These are phyloP conservation scores for Aspergillus latus DNA, from an alignment of 2,329 filamentous ascomycete species.

Conservation along the genomic window DNA sequence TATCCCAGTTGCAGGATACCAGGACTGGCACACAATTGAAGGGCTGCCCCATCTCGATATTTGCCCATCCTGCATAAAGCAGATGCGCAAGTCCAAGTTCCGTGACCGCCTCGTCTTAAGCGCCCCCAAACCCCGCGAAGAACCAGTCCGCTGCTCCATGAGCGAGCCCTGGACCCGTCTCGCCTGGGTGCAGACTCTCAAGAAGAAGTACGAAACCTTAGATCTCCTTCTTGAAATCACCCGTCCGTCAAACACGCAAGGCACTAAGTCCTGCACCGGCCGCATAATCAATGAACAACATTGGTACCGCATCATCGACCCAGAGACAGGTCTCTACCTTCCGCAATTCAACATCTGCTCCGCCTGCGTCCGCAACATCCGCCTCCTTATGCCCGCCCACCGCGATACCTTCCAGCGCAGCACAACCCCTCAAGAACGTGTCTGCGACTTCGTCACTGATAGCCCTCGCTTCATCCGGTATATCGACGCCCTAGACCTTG, in stretches of 20 bases:
- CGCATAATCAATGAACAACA: slow-evolving; percentile 55
- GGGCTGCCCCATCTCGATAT: slow-evolving; percentile 72
- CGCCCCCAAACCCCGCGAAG: slow-evolving; percentile 57
- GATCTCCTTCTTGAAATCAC: slow-evolving; percentile 69
- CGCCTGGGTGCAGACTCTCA: slow-evolving; percentile 76
- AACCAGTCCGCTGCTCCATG: slow-evolving; percentile 72
- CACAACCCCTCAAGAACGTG: slow-evolving; percentile 50
- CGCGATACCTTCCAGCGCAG: slow-evolving; percentile 60
- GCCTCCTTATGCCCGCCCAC: slow-evolving; percentile 71
- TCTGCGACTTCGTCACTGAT: slow-evolving; percentile 69
- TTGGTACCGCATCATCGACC: slow-evolving; percentile 77
- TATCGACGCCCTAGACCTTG: slow-evolving; percentile 56
- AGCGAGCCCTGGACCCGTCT: slow-evolving; percentile 79
- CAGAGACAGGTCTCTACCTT: slow-evolving; percentile 62
- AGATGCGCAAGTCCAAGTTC: slow-evolving; percentile 70
- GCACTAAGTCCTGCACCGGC: slow-evolving; percentile 60
- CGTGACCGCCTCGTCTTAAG: slow-evolving; percentile 65
- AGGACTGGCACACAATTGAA: slow-evolving; percentile 79
- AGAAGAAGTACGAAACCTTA: slow-evolving; percentile 65
- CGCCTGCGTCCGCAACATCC: slow-evolving; percentile 69
- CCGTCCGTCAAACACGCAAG: slow-evolving; percentile 53
- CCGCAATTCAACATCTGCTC: slow-evolving; percentile 73
- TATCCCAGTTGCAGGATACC: slow-evolving; percentile 59
- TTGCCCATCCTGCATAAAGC: slow-evolving; percentile 75
- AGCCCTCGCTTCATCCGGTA: slow-evolving; percentile 58